Evolutionary conservation across 2,329 filamentous ascomycete genomes (phyloP).

Genomic region (Apiospora saccharicola): DNA sequence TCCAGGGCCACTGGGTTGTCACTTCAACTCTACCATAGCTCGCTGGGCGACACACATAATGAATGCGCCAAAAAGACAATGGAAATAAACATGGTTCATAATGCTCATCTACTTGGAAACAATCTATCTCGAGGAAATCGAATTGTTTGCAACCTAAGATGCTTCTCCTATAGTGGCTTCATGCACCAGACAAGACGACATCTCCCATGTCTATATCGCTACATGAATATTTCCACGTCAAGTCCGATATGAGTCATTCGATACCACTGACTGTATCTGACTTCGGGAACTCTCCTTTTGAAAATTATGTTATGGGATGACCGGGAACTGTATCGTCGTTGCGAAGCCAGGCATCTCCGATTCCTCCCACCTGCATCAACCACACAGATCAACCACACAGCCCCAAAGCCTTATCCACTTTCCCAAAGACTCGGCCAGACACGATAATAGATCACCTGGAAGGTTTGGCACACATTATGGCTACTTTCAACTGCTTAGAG

Average conservation of each 20-base stretch:
- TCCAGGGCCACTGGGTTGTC: too few relatives aligned
- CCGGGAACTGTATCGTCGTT: background rate
- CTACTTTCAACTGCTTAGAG: background rate
- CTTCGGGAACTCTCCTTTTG: background rate
- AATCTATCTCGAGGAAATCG: too few relatives aligned
- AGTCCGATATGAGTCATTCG: background rate
- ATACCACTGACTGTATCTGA: background rate
- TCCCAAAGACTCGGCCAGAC: too few relatives aligned
- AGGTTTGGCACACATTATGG: background rate
- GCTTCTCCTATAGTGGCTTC: too few relatives aligned
- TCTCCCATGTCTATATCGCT: too few relatives aligned
- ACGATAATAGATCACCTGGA: rapidly evolving
- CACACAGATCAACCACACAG: background rate
- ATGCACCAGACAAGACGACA: too few relatives aligned
- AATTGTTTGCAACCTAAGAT: too few relatives aligned
- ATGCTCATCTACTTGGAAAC: too few relatives aligned
- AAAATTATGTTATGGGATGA: background rate
- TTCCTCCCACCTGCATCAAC: background rate
- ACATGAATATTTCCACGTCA: background rate
- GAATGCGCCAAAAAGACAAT: too few relatives aligned
- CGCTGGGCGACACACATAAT: too few relatives aligned
- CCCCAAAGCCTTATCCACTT: background rate
- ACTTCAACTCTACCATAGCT: too few relatives aligned
- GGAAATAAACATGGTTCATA: too few relatives aligned
- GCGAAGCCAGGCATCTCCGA: background rate